These are phyloP conservation scores for Cryptococcus sp. DNA, from an alignment of 1,284 basidiomycete species.

Conservation along the genomic window DNA sequence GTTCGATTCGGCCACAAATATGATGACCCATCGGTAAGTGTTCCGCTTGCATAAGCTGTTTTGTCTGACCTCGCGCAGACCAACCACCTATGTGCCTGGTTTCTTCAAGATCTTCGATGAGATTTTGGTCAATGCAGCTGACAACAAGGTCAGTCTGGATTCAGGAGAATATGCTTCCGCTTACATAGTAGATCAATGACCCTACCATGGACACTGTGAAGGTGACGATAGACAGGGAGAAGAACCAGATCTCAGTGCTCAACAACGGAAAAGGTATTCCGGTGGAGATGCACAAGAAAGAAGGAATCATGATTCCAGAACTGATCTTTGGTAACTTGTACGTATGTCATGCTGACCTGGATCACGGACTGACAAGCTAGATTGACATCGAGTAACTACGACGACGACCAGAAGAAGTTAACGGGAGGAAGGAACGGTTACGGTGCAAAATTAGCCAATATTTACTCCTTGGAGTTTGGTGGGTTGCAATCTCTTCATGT, in stretches of 20 bases:
- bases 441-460: conserved; percentile 97
- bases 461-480: conserved; percentile 93
- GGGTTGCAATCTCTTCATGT: conserved; percentile 7
- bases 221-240: conserved; percentile 77
- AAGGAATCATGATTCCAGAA: conserved; percentile 95
- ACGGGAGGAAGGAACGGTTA: conserved; percentile 98
- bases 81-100: conserved; percentile 91
- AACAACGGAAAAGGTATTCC: conserved; percentile 98
- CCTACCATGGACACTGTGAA: conserved; percentile 81
- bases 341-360: conserved; percentile 8
- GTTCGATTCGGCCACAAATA: conserved; percentile 71
- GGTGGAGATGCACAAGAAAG: conserved; percentile 88
- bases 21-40: conserved; percentile 63
- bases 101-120: conserved; percentile 99
- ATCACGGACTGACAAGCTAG: conserved; percentile 22
- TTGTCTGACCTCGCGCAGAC: conserved; percentile 41
- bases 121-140: conserved; percentile 98
- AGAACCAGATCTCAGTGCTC: conserved; percentile 81
- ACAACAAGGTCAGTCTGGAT: conserved; percentile 75
- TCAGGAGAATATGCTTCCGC: not conserved
- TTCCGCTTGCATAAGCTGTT: not conserved
- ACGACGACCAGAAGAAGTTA: conserved; percentile 98
- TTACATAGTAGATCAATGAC: conserved; percentile 70
- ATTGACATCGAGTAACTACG: conserved; percentile 94
- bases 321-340: conserved; percentile 92